These are phyloP conservation scores for Pharnaceum exiguum DNA, from an alignment of 148 eudicot species.

Conservation along the genomic window DNA sequence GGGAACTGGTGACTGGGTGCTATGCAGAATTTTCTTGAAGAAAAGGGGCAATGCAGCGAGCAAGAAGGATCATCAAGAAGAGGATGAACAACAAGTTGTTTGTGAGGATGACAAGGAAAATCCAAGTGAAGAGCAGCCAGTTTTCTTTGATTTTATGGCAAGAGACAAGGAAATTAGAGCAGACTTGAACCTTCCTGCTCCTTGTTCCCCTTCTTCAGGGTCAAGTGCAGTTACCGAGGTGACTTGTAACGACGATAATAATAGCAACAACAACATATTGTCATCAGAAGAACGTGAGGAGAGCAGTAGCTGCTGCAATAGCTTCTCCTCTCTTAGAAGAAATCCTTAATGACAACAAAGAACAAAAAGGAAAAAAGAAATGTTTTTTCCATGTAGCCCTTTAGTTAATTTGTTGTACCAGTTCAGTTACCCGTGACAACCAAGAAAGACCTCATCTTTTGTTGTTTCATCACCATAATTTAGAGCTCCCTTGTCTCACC, in stretches of 20 bases:
- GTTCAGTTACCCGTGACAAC: background rate
- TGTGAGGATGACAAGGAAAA: constrained; percentile 15
- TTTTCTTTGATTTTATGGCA: constrained; percentile 74
- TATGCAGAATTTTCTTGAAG: constrained; percentile 82
- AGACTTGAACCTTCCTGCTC: constrained; percentile 54
- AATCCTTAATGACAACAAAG: constrained; percentile 16
- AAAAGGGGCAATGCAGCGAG: constrained; percentile 38
- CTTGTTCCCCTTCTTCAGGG: constrained; percentile 60
- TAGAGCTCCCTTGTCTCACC: background rate
- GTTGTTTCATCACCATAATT: background rate
- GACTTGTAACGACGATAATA: constrained; percentile 16
- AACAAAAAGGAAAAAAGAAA: background rate
- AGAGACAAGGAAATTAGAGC: constrained; percentile 32
- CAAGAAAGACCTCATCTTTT: constrained; percentile 16
- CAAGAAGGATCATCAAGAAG: constrained; percentile 34
- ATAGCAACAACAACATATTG: background rate
- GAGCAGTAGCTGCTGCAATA: constrained; percentile 57
- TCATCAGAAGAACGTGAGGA: constrained; percentile 51
- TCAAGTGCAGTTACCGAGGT: constrained; percentile 74
- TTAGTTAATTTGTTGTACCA: constrained; percentile 16
- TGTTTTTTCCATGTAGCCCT: background rate
- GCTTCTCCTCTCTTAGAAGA: constrained; percentile 33
- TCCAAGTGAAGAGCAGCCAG: constrained; percentile 25
- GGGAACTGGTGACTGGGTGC: constrained; percentile 63
- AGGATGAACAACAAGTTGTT: constrained; percentile 12